phyloP scores from a whole-genome alignment of 73 alveolate genomes.

The Uronychia setigera region DNA sequence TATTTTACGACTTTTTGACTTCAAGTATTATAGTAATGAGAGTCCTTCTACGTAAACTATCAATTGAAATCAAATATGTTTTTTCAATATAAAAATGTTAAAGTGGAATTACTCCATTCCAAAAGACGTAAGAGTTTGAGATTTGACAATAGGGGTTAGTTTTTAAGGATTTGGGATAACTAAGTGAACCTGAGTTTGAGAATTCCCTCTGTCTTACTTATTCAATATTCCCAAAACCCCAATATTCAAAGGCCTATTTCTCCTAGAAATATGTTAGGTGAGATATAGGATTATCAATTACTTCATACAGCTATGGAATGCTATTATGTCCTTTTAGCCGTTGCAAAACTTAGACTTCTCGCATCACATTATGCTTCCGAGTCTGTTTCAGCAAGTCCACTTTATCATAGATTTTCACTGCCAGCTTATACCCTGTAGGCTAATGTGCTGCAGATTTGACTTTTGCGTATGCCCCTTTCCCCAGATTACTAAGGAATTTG shows the following conservation, averaged over 20 bases:
- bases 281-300: constrained; percentile 78
- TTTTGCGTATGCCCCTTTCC: constrained; percentile 95
- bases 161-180: too few species aligned
- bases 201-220: constrained; percentile 42
- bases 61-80: too few species aligned
- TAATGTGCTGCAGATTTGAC: constrained; percentile 79
- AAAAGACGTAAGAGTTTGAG: too few species aligned
- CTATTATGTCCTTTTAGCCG: constrained; percentile 79
- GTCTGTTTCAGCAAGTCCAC: constrained; percentile 78
- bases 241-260: too few species aligned
- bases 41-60: constrained; percentile 75
- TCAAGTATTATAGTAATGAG: constrained; percentile 24
- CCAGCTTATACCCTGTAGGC: constrained; percentile 70
- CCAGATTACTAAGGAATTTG: constrained; percentile 67
- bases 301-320: constrained; percentile 79
- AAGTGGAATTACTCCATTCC: too few species aligned
- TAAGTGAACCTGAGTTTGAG: constrained; percentile 79
- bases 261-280: too few species aligned
- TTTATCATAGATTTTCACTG: constrained; percentile 91
- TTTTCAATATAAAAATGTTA: too few species aligned
- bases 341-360: constrained; percentile 88
- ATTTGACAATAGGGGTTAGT: too few species aligned
- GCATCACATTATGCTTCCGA: constrained; percentile 83
- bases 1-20: constrained; percentile 47
- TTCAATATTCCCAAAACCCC: too few species aligned